These are phyloP conservation scores for Ricinus communis DNA, from an alignment of 345 rosid genomes.

Conservation along the genomic window DNA sequence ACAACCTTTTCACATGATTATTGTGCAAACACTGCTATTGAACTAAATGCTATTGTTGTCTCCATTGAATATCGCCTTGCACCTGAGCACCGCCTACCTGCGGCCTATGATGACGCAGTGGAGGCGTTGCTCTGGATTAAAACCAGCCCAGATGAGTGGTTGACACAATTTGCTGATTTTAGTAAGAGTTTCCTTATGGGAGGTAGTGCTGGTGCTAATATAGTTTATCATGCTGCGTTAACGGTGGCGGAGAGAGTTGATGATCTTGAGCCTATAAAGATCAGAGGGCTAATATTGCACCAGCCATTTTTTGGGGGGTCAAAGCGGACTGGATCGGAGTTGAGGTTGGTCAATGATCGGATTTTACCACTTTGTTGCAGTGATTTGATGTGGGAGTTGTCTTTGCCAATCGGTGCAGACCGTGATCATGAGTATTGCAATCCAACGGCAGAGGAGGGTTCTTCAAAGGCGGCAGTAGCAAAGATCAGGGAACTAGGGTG, in stretches of 20 bases:
- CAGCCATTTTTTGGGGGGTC: slow-evolving; percentile 63
- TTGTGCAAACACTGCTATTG: slow-evolving; percentile 35
- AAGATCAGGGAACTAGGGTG: slow-evolving; percentile 5
- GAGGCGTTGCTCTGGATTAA: slow-evolving; percentile 30
- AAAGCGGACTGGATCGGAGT: slow-evolving; percentile 46
- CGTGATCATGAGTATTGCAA: slow-evolving; percentile 44
- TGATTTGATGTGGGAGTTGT: slow-evolving; percentile 39
- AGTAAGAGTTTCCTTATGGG: slow-evolving; percentile 52
- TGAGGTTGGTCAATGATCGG: slow-evolving; percentile 28
- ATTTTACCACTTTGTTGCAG: slow-evolving; percentile 19
- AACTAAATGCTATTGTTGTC: slow-evolving; percentile 37
- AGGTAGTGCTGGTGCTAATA: slow-evolving; percentile 58
- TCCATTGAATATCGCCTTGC: slow-evolving; percentile 52
- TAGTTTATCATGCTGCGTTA: slow-evolving; percentile 49
- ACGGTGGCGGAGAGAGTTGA: slow-evolving; percentile 20
- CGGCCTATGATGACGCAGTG: slow-evolving; percentile 32
- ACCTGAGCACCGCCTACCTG: slow-evolving; percentile 37
- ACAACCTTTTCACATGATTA: slow-evolving; percentile 21
- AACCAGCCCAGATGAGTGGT: slow-evolving; percentile 18
- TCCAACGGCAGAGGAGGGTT: slow-evolving; percentile 29
- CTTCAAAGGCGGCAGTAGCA: slow-evolving; percentile 18
- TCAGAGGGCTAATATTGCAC: slow-evolving; percentile 61
- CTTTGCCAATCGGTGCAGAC: slow-evolving; percentile 40
- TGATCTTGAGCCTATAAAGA: slow-evolving; percentile 41
- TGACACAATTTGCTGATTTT: slow-evolving; percentile 30